Conservation (phyloP, 2,329 filamentous ascomycete genomes). For the Fusarium nodosum region DNA sequence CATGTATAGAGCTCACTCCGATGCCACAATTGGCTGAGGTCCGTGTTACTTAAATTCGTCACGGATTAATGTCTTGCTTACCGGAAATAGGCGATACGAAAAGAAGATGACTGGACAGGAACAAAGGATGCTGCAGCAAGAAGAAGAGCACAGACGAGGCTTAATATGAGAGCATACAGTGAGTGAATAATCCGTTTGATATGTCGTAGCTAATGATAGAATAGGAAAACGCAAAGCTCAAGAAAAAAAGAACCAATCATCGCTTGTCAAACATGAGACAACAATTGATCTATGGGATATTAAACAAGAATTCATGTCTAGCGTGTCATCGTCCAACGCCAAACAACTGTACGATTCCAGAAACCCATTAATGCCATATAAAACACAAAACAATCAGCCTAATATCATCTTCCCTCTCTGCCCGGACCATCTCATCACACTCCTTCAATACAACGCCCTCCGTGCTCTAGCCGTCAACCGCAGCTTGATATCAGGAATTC, state of each 20-base stretch:
- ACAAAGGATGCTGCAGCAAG: constrained; percentile 58
- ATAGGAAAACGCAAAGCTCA: constrained; percentile 27
- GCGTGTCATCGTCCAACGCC: neutral
- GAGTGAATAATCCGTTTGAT: accelerated
- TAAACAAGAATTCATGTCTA: constrained; percentile 7
- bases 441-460: constrained; percentile 35
- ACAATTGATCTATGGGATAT: constrained; percentile 27
- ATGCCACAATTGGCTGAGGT: constrained; percentile 33
- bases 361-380: neutral
- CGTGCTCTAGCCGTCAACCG: constrained; percentile 28
- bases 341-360: constrained; percentile 10
- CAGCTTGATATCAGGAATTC: constrained; percentile 20
- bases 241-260: neutral
- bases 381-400: neutral
- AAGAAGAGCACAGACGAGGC: constrained; percentile 59
- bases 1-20: constrained; percentile 18
- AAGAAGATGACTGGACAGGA: constrained; percentile 62
- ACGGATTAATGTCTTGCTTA: neutral
- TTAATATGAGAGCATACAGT: constrained; percentile 60
- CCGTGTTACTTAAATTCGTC: accelerated
- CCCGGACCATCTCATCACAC: constrained; percentile 32
- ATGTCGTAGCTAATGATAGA: neutral
- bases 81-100: constrained; percentile 53
- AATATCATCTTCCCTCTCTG: constrained; percentile 16
- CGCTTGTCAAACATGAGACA: constrained; percentile 2